Evolutionary conservation across 2,329 filamentous ascomycete genomes (phyloP).

Genomic region (Dactylellina cionopaga): DNA sequence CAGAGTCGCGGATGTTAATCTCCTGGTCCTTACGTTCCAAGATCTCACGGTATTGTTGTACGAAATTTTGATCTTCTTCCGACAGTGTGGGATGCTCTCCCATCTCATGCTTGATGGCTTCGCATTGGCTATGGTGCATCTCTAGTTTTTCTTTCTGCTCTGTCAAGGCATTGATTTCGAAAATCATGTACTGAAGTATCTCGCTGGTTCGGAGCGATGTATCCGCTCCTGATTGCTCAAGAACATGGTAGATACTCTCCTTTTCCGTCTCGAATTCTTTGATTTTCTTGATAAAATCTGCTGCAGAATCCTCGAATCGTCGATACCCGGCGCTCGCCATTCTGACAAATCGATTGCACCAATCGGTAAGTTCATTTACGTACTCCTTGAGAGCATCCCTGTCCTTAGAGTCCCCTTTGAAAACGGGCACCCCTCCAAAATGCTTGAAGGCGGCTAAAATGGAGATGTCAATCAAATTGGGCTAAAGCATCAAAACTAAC

Average conservation of each 20-base stretch:
- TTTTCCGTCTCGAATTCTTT: background rate
- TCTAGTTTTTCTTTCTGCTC: background rate
- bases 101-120: background rate
- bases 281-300: background rate
- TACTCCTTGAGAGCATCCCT: background rate
- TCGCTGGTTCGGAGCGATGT: background rate
- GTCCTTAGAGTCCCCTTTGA: background rate
- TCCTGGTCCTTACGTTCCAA: background rate
- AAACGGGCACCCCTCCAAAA: conserved; percentile 1
- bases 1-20: background rate
- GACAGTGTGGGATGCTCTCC: background rate
- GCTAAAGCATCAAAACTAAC: background rate
- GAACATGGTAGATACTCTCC: background rate
- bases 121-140: conserved; percentile 5
- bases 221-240: background rate
- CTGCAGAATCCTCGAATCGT: background rate
- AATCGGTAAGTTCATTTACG: conserved; percentile 15
- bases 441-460: conserved; percentile 8
- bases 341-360: conserved; percentile 12
- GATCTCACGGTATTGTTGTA: background rate
- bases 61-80: background rate
- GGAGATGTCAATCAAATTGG: background rate
- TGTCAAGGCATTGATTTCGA: background rate
- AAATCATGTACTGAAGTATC: background rate
- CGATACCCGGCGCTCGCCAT: background rate